Base-by-base conservation (phyloP, 2,329 filamentous ascomycete species). In the Fusarium fujikuroi region DNA sequence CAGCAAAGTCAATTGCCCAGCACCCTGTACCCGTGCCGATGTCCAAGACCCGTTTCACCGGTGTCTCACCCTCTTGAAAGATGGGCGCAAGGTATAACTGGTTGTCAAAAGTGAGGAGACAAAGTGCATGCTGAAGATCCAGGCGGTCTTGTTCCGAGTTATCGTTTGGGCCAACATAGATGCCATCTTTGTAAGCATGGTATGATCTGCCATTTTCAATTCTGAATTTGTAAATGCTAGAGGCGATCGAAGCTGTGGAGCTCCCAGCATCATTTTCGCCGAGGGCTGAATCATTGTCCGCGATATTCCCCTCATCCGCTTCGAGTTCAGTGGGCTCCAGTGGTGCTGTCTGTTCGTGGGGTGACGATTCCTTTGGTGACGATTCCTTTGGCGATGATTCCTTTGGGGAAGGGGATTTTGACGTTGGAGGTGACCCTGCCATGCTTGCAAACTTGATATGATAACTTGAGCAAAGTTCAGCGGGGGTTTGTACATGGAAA, bases 171-270 rank as follows among this genome's bases (percentile, higher is more conserved):
- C 56, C 50, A 2, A 62, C 32, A 40, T 73, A 73, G 4, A 43
- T 54, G 14, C 70, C 69, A 8, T 79, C 79, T 36, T 79, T 78
- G 58, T 76, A 74, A 3, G 62, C 73, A 39, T 79, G 77, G 37
- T 79, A 79, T 1, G 75, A 77, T 12, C 77, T 70, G 10, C 77
- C 77, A 30, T 79, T 78, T 28, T 79, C 76, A 30, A 66, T 39
- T 32, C 77, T 66, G 30, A 70, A 78, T 11, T 68, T 70, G 30
- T 73, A 63, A 28, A 79, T 68, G 9, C 66, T 76, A 1, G 60
- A 69, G 30, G 52, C 47, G 9, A 79, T 19, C 5, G 73, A 77
- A 6, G 69, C 68, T 14, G 71, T 78, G 12, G 63, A 64, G 43
- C 60, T 73, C 21, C 58, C 54, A 18, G 40, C 7, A 8, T 67